A percentile compares a stretch with the other conserved stretches of the same genome.
phyloP scores from a whole-genome alignment of 1,139 yeast genomes.

The Debaryomyces sp. region DNA sequence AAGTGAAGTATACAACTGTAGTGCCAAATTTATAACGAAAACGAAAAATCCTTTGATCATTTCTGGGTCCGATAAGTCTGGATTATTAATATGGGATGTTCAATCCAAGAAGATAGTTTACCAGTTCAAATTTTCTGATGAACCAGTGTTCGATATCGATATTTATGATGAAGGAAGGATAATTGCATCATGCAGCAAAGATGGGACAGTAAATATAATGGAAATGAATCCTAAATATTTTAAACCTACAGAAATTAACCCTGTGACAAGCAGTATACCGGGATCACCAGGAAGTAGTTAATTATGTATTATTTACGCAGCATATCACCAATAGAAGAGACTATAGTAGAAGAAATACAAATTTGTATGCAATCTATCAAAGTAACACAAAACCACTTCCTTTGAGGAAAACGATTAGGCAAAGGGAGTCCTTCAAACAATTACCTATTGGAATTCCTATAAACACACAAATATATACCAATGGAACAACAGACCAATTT shows the following conservation, averaged over 20 bases:
- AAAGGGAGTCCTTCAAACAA: neutral
- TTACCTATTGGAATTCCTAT: neutral
- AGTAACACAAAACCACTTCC: neutral
- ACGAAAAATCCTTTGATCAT: slow-evolving; percentile 46
- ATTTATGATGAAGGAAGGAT: slow-evolving; percentile 34
- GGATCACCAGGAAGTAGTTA: neutral
- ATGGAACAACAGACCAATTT: slow-evolving; percentile 41
- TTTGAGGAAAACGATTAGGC: neutral
- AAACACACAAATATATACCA: neutral
- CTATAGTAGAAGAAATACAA: neutral
- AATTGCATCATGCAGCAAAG: slow-evolving; percentile 41
- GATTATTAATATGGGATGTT: slow-evolving; percentile 72
- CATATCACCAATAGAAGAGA: neutral
- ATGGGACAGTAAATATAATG: slow-evolving; percentile 29
- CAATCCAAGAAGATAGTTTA: slow-evolving; percentile 61
- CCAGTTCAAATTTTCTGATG: slow-evolving; percentile 28
- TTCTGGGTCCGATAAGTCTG: slow-evolving; percentile 69
- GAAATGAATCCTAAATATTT: slow-evolving; percentile 21
- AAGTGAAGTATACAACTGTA: slow-evolving; percentile 51
- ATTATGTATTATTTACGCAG: neutral
- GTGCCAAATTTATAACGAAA: slow-evolving; percentile 47
- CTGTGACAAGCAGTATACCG: neutral
- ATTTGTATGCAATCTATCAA: neutral
- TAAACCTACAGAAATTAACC: neutral
- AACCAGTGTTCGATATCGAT: slow-evolving; percentile 55